Evolutionary conservation across 768 basidiomycete species (phyloP).

Genomic region (Saitozyma sp.): DNA sequence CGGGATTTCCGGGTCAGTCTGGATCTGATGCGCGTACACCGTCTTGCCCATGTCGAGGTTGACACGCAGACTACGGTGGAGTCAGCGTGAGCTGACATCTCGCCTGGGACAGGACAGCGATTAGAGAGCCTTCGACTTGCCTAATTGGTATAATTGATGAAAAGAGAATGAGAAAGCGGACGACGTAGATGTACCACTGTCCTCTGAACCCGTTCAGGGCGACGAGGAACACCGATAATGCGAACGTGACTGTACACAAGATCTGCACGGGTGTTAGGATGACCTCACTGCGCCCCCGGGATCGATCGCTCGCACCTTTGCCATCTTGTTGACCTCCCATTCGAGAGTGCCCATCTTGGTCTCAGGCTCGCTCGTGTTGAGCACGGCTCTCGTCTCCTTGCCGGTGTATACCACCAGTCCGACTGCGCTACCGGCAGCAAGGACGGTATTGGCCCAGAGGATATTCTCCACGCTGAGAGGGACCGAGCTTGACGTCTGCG

Average conservation of each 20-base stretch:
- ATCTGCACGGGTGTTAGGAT: slow-evolving; percentile 60
- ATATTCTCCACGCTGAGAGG: slow-evolving; percentile 94
- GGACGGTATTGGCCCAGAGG: slow-evolving; percentile 95
- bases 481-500: slow-evolving; percentile 46
- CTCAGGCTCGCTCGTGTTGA: slow-evolving; percentile 97
- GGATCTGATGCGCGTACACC: slow-evolving; percentile 92
- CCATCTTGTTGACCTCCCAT: slow-evolving; percentile 88
- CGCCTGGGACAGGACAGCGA: not conserved
- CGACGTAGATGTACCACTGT: slow-evolving; percentile 91
- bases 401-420: slow-evolving; percentile 95
- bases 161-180: slow-evolving; percentile 95
- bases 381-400: slow-evolving; percentile 89
- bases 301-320: slow-evolving; percentile 65
- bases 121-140: slow-evolving; percentile 56
- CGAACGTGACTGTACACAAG: slow-evolving; percentile 89
- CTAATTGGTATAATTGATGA: slow-evolving; percentile 99
- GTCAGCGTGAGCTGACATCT: not conserved
- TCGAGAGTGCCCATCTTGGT: slow-evolving; percentile 92
- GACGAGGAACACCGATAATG: slow-evolving; percentile 83
- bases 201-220: slow-evolving; percentile 96
- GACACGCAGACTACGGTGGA: slow-evolving; percentile 74
- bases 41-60: slow-evolving; percentile 99
- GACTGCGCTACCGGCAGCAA: slow-evolving; percentile 89
- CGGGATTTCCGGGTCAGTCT: slow-evolving; percentile 89
- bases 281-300: no score